Conservation (phyloP, 352 stramenopile genomes). For the Phytophthora vignae region DNA sequence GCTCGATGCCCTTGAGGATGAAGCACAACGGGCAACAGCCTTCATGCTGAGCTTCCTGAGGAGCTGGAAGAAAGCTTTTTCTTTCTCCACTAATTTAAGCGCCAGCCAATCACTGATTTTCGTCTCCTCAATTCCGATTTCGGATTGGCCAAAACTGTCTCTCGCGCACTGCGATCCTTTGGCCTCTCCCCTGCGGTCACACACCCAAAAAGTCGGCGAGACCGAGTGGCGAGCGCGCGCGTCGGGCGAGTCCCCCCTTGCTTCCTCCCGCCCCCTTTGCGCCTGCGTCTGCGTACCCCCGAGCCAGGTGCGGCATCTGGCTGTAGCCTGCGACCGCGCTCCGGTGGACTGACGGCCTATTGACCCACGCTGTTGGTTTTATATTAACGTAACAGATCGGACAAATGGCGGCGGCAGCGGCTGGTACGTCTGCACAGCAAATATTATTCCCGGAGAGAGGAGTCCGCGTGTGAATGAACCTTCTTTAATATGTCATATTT, state of each 20-base stretch:
- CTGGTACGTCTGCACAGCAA: conserved; percentile 25
- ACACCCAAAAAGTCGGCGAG: conserved; percentile 34
- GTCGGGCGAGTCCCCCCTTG: conserved; percentile 7
- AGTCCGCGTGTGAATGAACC: not conserved
- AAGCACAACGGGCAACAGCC: conserved; percentile 1
- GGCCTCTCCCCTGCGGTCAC: conserved; percentile 7
- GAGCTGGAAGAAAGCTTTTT: not conserved
- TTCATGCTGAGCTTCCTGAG: not conserved
- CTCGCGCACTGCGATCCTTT: conserved; percentile 23
- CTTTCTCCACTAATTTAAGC: conserved; percentile 6
- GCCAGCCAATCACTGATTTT: conserved; percentile 8
- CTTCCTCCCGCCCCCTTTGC: not conserved
- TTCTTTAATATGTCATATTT: conserved; percentile 30
- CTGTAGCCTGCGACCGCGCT: not conserved
- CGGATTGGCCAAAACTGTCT: conserved; percentile 30
- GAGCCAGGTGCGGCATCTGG: conserved; percentile 8
- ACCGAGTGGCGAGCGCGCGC: conserved; percentile 7
- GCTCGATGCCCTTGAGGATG: not conserved
- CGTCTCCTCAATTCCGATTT: not conserved
- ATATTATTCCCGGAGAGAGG: conserved; percentile 11
- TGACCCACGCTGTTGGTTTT: not conserved
- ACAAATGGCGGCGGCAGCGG: conserved; percentile 41
- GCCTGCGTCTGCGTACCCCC: not conserved
- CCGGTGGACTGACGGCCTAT: not conserved
- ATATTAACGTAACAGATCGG: conserved; percentile 26